These are phyloP conservation scores for Globisporangium ultimum DNA, from an alignment of 352 stramenopile genomes.

Conservation along the genomic window DNA sequence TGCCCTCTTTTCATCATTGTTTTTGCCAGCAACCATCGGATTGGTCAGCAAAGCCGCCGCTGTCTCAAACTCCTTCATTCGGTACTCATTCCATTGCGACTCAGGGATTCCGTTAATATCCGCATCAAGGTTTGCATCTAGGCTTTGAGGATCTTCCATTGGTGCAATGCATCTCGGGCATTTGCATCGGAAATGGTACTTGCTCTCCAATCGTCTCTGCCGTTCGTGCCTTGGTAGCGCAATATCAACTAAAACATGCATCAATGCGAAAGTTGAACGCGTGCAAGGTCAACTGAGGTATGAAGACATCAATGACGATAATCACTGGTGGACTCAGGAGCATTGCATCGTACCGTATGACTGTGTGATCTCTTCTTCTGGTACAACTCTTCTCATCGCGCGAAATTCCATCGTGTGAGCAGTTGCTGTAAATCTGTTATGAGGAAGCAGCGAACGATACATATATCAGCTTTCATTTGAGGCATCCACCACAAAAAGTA, in stretches of 20 bases:
- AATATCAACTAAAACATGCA: constrained; percentile 43
- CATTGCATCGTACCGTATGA: constrained; percentile 42
- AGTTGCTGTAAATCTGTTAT: constrained; percentile 34
- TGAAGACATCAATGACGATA: constrained; percentile 1
- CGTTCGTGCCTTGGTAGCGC: constrained; percentile 42
- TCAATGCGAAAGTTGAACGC: constrained; percentile 8
- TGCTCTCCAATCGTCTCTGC: constrained; percentile 35
- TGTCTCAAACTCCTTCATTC: constrained; percentile 21
- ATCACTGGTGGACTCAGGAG: too few relatives aligned
- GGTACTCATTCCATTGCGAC: constrained; percentile 30
- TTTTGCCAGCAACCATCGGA: not conserved
- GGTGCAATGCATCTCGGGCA: constrained; percentile 44
- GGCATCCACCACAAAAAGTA: too few relatives aligned
- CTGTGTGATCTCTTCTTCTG: constrained; percentile 57
- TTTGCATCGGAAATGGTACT: constrained; percentile 67
- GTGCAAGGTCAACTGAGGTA: not conserved
- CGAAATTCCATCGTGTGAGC: constrained; percentile 49
- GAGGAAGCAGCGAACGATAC: not conserved
- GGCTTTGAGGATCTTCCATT: constrained; percentile 21
- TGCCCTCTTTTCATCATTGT: constrained; percentile 17
- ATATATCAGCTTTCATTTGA: too few relatives aligned
- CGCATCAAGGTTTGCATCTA: constrained; percentile 43
- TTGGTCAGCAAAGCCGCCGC: constrained; percentile 1
- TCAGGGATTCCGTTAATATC: constrained; percentile 41
- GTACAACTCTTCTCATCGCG: constrained; percentile 42